Base-by-base conservation (phyloP, 768 basidiomycete species). In the Boletus bicolor region DNA sequence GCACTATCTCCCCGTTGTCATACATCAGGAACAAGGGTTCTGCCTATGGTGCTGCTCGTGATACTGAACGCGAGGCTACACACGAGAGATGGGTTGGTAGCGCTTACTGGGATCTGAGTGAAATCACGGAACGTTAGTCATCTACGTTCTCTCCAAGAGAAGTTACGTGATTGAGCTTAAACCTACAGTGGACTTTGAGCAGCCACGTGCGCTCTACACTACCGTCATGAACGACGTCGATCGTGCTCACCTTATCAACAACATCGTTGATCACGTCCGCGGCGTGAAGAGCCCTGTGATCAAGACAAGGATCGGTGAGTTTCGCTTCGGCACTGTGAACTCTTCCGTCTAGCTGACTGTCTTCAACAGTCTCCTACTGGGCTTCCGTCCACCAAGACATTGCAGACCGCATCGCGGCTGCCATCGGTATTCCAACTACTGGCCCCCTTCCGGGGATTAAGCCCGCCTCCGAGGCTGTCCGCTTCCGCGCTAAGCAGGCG, bases 31-130 rank as follows among this genome's bases (percentile, higher is more conserved):
- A 73, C 53, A 76, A 77, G 65, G 80, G 75, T 44, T 77, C 76
- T 63, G 71, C 78, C 38, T 72, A 84, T 5, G 75, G 68, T 26
- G 34, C 63, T 52, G 72, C 65, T 17, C 75, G 78, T 42, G 78
- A 84, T 56, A 32, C 34, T 5, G 76, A 60, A 32, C 64, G 70
- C 7, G 57, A 73, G 46, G 73, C 67, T 35, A 75, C 73, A 54
- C 92, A 96, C 72, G 93, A 93, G 76, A 75, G 76, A 59, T 96
- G 88, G 75, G 61, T 89, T 56, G 88, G 86, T 42, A 77, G 81
- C 55, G 87, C 91, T 15, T 83, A 76, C 66, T 75, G 81, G 62
- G 83, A 91, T 64, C 71, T 91, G 60, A 82, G 79, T 67, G 86
- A 86, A 69, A 77, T 96, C 67, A 88, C 84, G 28, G 89, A 95